Evolutionary conservation across 2,329 filamentous ascomycete genomes (phyloP).

Genomic region (Thielaviopsis musarum): DNA sequence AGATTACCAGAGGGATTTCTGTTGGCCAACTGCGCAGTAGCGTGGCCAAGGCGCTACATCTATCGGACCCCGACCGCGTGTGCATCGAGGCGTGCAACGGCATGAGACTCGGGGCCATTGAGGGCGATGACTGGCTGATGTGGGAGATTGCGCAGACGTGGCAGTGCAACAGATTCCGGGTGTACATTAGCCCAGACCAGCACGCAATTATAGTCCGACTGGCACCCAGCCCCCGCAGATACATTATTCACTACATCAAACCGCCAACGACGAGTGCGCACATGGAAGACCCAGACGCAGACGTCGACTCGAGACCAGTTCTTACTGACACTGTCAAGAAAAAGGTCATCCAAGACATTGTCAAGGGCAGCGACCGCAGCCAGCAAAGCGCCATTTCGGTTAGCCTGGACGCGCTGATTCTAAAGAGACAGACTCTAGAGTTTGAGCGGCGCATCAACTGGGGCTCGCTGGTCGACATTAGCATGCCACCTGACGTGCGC

Average conservation of each 20-base stretch:
- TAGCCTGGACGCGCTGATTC: background rate
- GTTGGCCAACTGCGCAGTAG: conserved; percentile 2
- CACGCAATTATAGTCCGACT: conserved; percentile 5
- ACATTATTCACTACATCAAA: conserved; percentile 4
- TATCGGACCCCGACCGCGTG: conserved; percentile 7
- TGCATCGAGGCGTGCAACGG: conserved; percentile 10
- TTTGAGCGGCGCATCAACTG: background rate
- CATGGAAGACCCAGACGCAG: background rate
- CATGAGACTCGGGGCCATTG: conserved; percentile 7
- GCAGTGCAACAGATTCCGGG: conserved; percentile 9
- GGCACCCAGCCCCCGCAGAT: conserved; percentile 1
- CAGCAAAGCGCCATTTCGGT: background rate
- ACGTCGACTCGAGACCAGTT: background rate
- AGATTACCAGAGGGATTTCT: background rate
- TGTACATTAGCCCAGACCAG: background rate
- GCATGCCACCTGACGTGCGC: background rate
- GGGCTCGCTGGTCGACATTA: conserved; percentile 8
- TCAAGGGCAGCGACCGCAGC: background rate
- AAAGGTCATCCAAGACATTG: background rate
- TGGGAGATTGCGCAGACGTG: conserved; percentile 5
- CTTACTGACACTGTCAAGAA: background rate
- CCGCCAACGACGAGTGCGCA: background rate
- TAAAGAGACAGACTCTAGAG: background rate
- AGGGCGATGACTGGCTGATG: conserved; percentile 9
- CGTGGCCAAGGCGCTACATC: conserved; percentile 1